Percentiles rank a stretch among this genome's conserved stretches.
phyloP scores from a whole-genome alignment of 345 rosid species.

The Eucalyptus caleyi region DNA sequence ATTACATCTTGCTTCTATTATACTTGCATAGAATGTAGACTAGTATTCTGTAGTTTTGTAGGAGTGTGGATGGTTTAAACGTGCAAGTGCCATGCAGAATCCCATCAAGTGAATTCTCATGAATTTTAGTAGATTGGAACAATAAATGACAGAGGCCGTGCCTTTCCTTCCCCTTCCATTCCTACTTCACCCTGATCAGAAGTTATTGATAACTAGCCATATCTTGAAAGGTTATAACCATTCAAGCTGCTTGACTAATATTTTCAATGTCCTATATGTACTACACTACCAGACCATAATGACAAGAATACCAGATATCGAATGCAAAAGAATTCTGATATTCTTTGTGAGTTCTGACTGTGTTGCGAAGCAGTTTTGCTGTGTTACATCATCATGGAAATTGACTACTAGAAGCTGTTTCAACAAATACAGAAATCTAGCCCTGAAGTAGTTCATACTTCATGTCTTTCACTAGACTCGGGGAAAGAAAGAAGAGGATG shows the following conservation, averaged over 20 bases:
- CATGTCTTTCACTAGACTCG: too few species aligned
- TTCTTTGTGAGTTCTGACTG: not conserved
- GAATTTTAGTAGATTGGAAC: not conserved
- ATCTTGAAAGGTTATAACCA: not conserved
- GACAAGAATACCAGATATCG: not conserved
- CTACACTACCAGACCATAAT: not conserved
- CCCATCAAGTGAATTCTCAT: not conserved
- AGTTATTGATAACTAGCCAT: not conserved
- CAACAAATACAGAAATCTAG: not conserved
- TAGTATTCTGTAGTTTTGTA: not conserved
- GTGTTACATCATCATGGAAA: not conserved
- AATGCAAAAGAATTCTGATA: not conserved
- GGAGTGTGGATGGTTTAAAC: not conserved
- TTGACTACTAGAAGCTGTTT: not conserved
- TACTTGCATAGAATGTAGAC: not conserved
- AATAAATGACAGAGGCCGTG: not conserved
- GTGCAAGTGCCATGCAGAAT: not conserved
- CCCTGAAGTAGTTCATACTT: not conserved
- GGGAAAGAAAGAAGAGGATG: too few species aligned
- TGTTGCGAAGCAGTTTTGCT: not conserved
- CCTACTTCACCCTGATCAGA: not conserved
- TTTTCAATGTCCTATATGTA: not conserved
- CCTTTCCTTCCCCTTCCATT: not conserved
- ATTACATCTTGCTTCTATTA: not conserved
- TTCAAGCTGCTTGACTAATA: not conserved